Evolutionary conservation across 179 eudicot species (phyloP), one percentile per base, ranked within the genome.

Genomic region (Spinacia oleracea): DNA sequence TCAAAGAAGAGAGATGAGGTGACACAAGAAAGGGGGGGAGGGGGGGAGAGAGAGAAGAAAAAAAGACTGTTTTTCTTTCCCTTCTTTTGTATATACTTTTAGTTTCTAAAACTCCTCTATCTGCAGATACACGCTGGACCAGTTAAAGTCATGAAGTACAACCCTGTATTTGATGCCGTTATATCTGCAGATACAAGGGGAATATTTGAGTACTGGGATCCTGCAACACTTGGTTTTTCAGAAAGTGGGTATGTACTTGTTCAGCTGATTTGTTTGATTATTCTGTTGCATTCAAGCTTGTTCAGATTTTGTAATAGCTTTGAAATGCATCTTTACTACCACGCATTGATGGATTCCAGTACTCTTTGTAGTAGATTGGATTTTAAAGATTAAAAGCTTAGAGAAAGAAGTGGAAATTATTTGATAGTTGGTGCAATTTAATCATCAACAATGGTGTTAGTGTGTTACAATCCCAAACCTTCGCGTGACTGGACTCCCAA

Each of bases 181-280:
- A 85, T 95, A 80, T 95, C 98, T 82, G 92, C 88, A 35, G 98
- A 95, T 86, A 88, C 82, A 58, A 91, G 86, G 84, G 98, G 98
- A 82, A 87, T 95, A 70, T 85, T 95, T 65, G 98, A 95, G 85
- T 95, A 93, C 80, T 95, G 98, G 98, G 81, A 87, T 81, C 89
- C 98, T 72, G 77, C 82, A 15, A 87, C 98, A 21, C 96, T 95
- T 79, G 78, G 87, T 81, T 91, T 95, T 83, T 97, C 97, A 3
- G 97, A 89, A 68, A 84, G 82, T 50, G 91, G 90, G 98, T 95
- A 83, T 73, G 91, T 84, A 69, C 64, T 70, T 74, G 45, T 70
- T 45, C 27, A 23, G 45, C 7, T 34, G 48, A n/a, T 18, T 48
- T 63, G 38, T 38, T 32, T 66, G 38, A 48, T 32, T 42, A n/a